Conservation (phyloP, 257 asterid species). For the Anisodus acutangulus region DNA sequence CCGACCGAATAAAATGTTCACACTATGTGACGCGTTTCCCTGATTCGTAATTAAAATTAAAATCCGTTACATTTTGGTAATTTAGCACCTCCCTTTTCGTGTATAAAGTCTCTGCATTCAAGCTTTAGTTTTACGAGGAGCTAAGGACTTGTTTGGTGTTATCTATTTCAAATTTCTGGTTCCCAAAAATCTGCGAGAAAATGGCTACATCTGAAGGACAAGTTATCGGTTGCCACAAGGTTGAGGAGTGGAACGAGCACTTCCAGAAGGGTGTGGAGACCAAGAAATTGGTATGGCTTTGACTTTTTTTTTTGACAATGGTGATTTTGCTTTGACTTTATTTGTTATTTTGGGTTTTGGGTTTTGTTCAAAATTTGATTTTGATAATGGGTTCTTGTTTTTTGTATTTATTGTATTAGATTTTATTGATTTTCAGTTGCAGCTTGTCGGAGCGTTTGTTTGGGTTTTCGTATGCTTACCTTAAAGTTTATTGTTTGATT, state of each 20-base stretch:
- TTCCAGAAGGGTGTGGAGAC: constrained; percentile 50
- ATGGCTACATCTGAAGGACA: constrained; percentile 72
- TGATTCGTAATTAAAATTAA: neutral
- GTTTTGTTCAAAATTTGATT: neutral
- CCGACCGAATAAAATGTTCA: neutral
- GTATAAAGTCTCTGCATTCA: neutral
- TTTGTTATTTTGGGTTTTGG: neutral
- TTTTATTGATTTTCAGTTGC: neutral
- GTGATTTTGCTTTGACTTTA: constrained; percentile 6
- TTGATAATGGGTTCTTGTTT: neutral
- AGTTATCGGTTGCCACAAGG: constrained; percentile 67
- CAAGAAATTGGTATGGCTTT: constrained; percentile 56
- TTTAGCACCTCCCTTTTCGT: neutral
- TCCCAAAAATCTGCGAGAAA: constrained; percentile 12
- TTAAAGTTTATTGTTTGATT: constrained; percentile 17
- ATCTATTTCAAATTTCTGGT: neutral
- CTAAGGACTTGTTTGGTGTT: neutral
- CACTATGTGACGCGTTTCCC: neutral
- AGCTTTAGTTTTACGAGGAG: neutral
- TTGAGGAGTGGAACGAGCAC: constrained; percentile 49
- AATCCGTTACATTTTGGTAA: constrained; percentile 11
- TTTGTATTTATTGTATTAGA: neutral
- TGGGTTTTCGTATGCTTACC: neutral
- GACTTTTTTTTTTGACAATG: neutral
- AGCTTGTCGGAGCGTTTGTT: neutral